Conservation (phyloP, 1,139 yeast species). For the Protomyces inundatus region DNA sequence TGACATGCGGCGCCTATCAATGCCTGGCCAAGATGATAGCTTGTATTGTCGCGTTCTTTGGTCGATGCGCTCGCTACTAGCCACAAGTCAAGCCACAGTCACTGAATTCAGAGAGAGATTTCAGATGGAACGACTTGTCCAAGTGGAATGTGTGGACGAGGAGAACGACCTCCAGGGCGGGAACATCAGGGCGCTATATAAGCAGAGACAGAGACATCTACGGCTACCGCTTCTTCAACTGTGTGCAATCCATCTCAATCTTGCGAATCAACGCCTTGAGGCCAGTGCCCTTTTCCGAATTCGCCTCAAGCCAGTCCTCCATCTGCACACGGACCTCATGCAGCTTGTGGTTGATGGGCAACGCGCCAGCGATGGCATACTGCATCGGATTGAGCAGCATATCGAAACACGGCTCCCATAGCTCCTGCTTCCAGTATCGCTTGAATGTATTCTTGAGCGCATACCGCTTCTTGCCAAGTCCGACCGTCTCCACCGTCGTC, state of each 20-base stretch:
- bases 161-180: too few relatives aligned
- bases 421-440: conserved; percentile 68
- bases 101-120: too few relatives aligned
- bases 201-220: too few relatives aligned
- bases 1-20: not conserved
- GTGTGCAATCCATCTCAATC: conserved; percentile 7
- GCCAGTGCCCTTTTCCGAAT: conserved; percentile 29
- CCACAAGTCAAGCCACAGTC: too few relatives aligned
- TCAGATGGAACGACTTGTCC: too few relatives aligned
- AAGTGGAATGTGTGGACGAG: too few relatives aligned
- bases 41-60: too few relatives aligned
- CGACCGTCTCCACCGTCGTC: conserved; percentile 34
- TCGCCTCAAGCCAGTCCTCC: conserved; percentile 46
- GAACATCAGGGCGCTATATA: too few relatives aligned
- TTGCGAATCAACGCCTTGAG: conserved; percentile 24
- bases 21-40: too few relatives aligned
- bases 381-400: conserved; percentile 55
- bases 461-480: conserved; percentile 36
- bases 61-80: too few relatives aligned
- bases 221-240: conserved; percentile 1
- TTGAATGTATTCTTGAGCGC: conserved; percentile 50
- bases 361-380: conserved; percentile 33
- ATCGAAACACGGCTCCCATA: conserved; percentile 69
- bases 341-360: conserved; percentile 46
- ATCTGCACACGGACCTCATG: conserved; percentile 42